Percentiles rank a stretch among this genome's conserved stretches.
phyloP scores from a whole-genome alignment of 164 flowering plant genomes.

The Cinnamomum micranthum region DNA sequence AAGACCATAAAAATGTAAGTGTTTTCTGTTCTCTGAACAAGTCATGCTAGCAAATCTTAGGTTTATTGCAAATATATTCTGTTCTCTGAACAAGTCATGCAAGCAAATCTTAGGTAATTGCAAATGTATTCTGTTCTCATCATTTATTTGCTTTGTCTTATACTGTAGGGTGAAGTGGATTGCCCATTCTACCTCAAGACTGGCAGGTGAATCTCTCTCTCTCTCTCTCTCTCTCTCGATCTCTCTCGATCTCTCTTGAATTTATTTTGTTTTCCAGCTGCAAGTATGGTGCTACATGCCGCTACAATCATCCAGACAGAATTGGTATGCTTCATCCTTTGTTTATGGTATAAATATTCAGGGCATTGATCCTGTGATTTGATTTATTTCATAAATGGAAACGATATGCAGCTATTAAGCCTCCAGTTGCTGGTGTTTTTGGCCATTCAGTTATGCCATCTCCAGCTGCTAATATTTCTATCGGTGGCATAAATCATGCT shows the following conservation, averaged over 20 bases:
- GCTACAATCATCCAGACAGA: conserved; percentile 83
- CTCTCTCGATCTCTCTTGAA: neutral
- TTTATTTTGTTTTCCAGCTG: conserved; percentile 48
- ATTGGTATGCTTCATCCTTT: conserved; percentile 32
- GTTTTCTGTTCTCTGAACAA: no score
- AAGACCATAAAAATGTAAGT: no score
- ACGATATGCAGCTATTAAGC: conserved; percentile 35
- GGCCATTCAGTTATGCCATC: conserved; percentile 41
- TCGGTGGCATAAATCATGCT: conserved; percentile 52
- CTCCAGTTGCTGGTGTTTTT: conserved; percentile 41
- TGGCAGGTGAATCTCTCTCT: conserved; percentile 57
- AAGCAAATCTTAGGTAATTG: neutral
- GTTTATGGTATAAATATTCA: neutral
- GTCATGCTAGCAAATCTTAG: no score
- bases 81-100: neutral
- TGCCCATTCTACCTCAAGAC: conserved; percentile 97
- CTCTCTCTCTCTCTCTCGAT: neutral
- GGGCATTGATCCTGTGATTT: neutral
- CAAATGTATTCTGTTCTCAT: neutral
- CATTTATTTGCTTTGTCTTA: neutral
- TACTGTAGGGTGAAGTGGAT: conserved; percentile 78
- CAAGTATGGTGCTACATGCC: conserved; percentile 84
- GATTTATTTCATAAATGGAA: neutral
- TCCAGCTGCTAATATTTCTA: conserved; percentile 38
- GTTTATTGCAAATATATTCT: no score